Base-by-base conservation (phyloP, 192 early-diverging fungal species). In the Bifiguratus adelaidae region DNA sequence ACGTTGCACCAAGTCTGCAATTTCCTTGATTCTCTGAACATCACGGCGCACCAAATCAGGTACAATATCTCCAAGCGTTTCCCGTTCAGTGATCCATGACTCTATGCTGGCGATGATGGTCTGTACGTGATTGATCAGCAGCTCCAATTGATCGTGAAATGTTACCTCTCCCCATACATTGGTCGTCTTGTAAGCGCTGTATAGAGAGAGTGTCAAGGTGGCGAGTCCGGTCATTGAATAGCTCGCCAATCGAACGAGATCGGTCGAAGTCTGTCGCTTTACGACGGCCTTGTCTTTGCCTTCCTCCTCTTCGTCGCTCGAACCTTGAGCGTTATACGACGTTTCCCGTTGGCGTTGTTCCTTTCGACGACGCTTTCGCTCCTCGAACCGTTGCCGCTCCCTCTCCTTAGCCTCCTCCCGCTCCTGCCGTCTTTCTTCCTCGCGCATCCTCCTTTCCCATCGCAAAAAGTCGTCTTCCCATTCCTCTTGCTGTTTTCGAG, bases 101-200 rank as follows among this genome's bases (percentile, higher is more conserved):
- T 63, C 49, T 1, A 63, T 69, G 21, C 62, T 65, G 28, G 68
- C 53, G 18, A 69, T 19, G 4, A 70, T 61, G 7, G 43, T 40
- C 15, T 66, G 43, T 7, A 68, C 68, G 22, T 73, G 71, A 0
- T 29, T 44, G 11, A 70, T 44, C 2, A 73, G 43, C 8, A 60
- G n/a, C 34, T 70, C 67, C 5, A 73, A 38, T 22, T 73, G 71
- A 40, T 67, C 44, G 32, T 73, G 71, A 41, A 73, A 73, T 6
- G 43, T 53, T 3, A 73, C 50, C 7, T 67, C 71, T 0, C 67
- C 65, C 21, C 59, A 61, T 7, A 47, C 47, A 8, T 59, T 35
- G 3, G 62, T 63, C 7, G 71, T 67, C 37, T 63, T 41, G 48
- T 73, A 65, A 4, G 71, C 61, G 12, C 67, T 60, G 34, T 67